Conservation (phyloP, 148 eudicot species). For the Rheum nobile region DNA sequence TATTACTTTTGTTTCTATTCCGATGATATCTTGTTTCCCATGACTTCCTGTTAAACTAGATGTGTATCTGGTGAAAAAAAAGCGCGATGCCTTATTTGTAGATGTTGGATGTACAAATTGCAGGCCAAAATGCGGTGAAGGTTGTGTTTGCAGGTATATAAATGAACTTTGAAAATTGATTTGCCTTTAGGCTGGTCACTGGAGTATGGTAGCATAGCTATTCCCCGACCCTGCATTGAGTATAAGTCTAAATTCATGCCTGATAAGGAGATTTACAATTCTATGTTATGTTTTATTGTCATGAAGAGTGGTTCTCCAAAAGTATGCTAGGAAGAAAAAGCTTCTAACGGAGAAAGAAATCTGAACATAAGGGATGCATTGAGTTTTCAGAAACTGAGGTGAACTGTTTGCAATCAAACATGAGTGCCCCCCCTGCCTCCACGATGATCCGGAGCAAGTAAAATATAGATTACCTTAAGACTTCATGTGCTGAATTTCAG, state of each 20-base stretch:
- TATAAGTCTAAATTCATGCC: background rate
- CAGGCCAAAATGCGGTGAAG: constrained; percentile 53
- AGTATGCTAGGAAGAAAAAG: background rate
- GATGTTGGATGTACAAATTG: constrained; percentile 73
- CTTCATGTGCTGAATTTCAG: background rate
- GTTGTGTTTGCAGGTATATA: constrained; percentile 79
- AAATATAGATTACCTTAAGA: background rate
- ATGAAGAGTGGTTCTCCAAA: background rate
- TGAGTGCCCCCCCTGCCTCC: background rate
- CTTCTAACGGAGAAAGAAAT: background rate
- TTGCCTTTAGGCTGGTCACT: background rate
- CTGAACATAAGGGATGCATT: background rate
- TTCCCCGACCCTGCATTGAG: background rate
- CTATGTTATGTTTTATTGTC: background rate
- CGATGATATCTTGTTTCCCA: background rate
- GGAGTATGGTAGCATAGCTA: background rate
- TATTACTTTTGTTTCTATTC: background rate
- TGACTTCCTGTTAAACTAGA: constrained; percentile 43
- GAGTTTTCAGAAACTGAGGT: background rate
- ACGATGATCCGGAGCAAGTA: background rate
- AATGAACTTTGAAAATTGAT: background rate
- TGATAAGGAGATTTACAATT: background rate
- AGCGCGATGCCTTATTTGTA: constrained; percentile 33
- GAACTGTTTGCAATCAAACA: background rate
- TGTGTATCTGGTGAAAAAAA: constrained; percentile 74